Evolutionary conservation across 176 grass and related monocot species (phyloP).

Genomic region (Carex cristatella): DNA sequence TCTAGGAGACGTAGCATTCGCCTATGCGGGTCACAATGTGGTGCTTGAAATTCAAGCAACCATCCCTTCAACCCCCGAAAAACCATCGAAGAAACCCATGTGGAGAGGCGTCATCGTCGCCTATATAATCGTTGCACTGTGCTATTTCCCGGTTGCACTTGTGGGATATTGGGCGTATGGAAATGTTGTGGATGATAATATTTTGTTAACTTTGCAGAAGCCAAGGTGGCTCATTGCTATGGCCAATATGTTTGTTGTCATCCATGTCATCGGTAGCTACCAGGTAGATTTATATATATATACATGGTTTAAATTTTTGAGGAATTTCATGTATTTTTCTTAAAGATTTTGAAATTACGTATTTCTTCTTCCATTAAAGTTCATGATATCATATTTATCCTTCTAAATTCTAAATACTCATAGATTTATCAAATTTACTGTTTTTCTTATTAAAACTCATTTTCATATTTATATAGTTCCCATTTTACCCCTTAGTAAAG

Average conservation of each 20-base stretch:
- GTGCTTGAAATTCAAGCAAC: conserved; percentile 94
- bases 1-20: conserved; percentile 62
- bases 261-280: conserved; percentile 91
- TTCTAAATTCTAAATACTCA: too few relatives aligned
- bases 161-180: conserved; percentile 79
- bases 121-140: conserved; percentile 74
- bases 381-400: too few relatives aligned
- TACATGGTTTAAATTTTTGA: too few relatives aligned
- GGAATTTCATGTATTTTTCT: too few relatives aligned
- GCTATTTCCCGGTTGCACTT: conserved; percentile 86
- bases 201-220: conserved; percentile 50
- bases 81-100: conserved; percentile 90
- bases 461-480: too few relatives aligned
- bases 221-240: conserved; percentile 78
- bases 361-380: too few relatives aligned
- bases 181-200: conserved; percentile 37
- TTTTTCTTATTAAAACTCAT: too few relatives aligned
- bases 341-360: too few relatives aligned
- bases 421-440: too few relatives aligned
- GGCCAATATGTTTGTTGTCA: conserved; percentile 86
- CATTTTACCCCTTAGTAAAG: too few relatives aligned
- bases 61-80: conserved; percentile 70
- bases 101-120: conserved; percentile 90
- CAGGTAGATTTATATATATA: conserved; percentile 25
- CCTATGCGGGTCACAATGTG: conserved; percentile 81